Percentiles rank a stretch among this genome's conserved stretches.
These are phyloP conservation scores for Salinomyces thailandicus DNA, from an alignment of 2,329 filamentous ascomycete genomes.

Conservation along the genomic window DNA sequence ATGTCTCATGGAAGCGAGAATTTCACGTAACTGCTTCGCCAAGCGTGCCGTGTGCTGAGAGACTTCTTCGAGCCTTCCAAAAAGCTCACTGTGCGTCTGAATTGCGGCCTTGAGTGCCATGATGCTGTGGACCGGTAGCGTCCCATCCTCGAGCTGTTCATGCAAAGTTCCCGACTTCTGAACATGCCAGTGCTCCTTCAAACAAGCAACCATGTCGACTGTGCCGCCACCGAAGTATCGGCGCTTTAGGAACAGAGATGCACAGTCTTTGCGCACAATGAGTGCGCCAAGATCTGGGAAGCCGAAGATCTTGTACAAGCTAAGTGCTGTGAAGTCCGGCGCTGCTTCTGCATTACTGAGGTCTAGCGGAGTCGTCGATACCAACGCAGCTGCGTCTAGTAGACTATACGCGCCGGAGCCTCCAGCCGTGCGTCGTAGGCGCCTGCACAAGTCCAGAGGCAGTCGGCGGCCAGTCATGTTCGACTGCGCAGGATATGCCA, in stretches of 20 bases:
- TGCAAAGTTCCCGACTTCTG: slow-evolving; percentile 62
- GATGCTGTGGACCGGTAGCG: slow-evolving; percentile 81
- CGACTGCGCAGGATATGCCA: slow-evolving; percentile 84
- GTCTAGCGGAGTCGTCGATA: slow-evolving; percentile 66
- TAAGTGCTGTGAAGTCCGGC: slow-evolving; percentile 78
- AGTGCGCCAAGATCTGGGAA: slow-evolving; percentile 85
- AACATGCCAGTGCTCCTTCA: slow-evolving; percentile 74
- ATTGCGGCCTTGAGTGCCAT: slow-evolving; percentile 70
- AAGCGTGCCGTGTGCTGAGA: slow-evolving; percentile 62
- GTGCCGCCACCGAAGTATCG: slow-evolving; percentile 91
- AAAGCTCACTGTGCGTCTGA: slow-evolving; percentile 56
- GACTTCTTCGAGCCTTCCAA: slow-evolving; percentile 55
- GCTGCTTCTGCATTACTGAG: slow-evolving; percentile 50
- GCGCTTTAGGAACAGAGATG: slow-evolving; percentile 50
- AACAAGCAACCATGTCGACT: slow-evolving; percentile 68
- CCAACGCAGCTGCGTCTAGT: slow-evolving; percentile 73
- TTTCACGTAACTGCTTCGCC: slow-evolving; percentile 46
- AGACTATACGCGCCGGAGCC: slow-evolving; percentile 47
- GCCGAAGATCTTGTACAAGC: slow-evolving; percentile 96
- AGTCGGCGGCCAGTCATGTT: slow-evolving; percentile 79
- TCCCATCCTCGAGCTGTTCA: slow-evolving; percentile 81
- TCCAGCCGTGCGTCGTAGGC: neutral
- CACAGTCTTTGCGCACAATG: slow-evolving; percentile 64
- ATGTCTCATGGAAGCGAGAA: slow-evolving; percentile 54
- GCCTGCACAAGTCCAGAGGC: slow-evolving; percentile 54